These are phyloP conservation scores for Alternaria panax DNA, from an alignment of 2,329 filamentous ascomycete genomes.

Conservation along the genomic window DNA sequence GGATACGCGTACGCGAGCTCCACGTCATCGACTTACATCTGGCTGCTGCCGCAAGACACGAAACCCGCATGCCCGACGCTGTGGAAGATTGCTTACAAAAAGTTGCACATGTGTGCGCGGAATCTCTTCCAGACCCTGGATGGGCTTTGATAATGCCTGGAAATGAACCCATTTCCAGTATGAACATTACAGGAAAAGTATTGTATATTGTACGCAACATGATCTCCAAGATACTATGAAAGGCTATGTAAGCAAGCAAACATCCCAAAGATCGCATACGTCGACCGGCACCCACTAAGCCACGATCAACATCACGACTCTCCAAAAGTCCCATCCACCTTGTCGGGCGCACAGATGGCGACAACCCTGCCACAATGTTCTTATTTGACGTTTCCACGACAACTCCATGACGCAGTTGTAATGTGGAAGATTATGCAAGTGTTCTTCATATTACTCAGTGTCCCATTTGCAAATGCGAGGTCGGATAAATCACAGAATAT, in stretches of 20 bases:
- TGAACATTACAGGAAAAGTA: not conserved
- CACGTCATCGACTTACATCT: slow-evolving; percentile 29
- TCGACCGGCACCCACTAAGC: not conserved
- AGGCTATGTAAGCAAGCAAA: not conserved
- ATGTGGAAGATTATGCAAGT: too few relatives aligned
- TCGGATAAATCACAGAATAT: too few relatives aligned
- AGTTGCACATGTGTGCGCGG: not conserved
- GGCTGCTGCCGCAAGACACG: slow-evolving; percentile 1
- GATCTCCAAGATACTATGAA: not conserved
- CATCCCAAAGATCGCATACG: not conserved
- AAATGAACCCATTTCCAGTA: not conserved
- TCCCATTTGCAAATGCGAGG: too few relatives aligned
- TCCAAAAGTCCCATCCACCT: not conserved
- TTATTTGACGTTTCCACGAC: not conserved
- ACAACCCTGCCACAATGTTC: not conserved
- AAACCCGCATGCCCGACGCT: not conserved
- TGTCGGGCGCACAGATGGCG: not conserved
- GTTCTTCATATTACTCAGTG: too few relatives aligned
- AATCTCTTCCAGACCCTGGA: not conserved
- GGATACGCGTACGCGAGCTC: slow-evolving; percentile 34
- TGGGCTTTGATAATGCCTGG: not conserved
- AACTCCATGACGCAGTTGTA: not conserved
- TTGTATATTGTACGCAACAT: not conserved
- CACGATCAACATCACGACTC: not conserved
- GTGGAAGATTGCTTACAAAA: not conserved